Evolutionary conservation across 2,329 filamentous ascomycete species (phyloP).

Genomic region (Fusarium verticillioides): DNA sequence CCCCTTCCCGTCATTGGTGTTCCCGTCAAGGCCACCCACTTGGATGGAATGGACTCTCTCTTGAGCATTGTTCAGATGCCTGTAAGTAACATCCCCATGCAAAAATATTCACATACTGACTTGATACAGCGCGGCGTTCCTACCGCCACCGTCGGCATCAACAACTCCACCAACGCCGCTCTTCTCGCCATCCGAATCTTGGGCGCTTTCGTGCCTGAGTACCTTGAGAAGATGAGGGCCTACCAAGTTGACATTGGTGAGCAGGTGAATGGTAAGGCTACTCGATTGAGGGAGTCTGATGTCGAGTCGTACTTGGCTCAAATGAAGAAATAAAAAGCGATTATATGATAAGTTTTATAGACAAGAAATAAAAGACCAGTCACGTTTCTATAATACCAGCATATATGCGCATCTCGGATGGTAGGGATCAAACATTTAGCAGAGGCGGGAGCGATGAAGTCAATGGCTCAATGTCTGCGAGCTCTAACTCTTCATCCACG

Average conservation of each 20-base stretch:
- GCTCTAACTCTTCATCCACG: not conserved
- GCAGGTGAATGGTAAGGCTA: conserved; percentile 73
- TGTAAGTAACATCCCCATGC: not conserved
- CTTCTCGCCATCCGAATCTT: conserved; percentile 77
- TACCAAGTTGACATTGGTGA: conserved; percentile 26
- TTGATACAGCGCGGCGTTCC: conserved; percentile 66
- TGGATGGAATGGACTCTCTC: conserved; percentile 78
- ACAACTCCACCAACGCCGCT: conserved; percentile 82
- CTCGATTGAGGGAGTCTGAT: conserved; percentile 58
- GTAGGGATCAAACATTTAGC: no score
- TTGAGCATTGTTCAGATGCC: conserved; percentile 84
- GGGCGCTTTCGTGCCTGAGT: conserved; percentile 67
- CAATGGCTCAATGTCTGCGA: accelerated
- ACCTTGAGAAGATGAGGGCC: conserved; percentile 70
- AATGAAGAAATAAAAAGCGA: conserved; percentile 25
- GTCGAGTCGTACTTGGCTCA: conserved; percentile 17
- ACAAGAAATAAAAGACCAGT: not conserved
- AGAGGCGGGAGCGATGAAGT: accelerated
- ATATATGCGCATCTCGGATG: accelerated
- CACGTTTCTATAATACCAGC: accelerated
- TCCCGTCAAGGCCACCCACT: conserved; percentile 77
- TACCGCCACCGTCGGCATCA: conserved; percentile 80
- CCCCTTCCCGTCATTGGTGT: conserved; percentile 81
- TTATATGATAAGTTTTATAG: not conserved
- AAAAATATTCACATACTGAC: not conserved